Conservation (phyloP, 1,284 basidiomycete genomes). For the Trichosporon sp. region DNA sequence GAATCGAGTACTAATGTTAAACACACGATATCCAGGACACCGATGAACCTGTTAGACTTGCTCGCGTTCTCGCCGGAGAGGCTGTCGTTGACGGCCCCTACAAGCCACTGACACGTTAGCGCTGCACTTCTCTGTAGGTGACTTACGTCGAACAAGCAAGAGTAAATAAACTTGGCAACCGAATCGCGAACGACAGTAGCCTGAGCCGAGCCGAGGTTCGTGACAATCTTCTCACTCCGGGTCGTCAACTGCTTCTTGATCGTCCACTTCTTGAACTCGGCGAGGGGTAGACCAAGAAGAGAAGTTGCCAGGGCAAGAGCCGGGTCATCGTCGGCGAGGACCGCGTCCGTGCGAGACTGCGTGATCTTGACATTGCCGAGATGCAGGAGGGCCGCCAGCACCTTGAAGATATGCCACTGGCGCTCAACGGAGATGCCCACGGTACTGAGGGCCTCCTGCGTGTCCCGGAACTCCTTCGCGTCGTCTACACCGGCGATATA, state of each 20-base stretch:
- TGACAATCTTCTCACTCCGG: conserved; percentile 91
- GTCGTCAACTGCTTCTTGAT: conserved; percentile 96
- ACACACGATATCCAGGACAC: conserved; percentile 75
- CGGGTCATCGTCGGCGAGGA: conserved; percentile 78
- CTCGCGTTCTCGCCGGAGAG: conserved; percentile 84
- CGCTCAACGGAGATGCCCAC: conserved; percentile 96
- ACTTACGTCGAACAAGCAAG: conserved; percentile 75
- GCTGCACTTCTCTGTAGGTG: background rate
- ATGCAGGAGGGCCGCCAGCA: conserved; percentile 89
- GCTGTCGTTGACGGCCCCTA: conserved; percentile 93
- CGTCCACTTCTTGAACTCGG: conserved; percentile 99
- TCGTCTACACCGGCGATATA: conserved; percentile 91
- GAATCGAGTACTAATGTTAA: background rate
- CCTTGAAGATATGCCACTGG: conserved; percentile 96
- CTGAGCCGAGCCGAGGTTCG: conserved; percentile 76
- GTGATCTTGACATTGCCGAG: conserved; percentile 93
- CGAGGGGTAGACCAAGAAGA: conserved; percentile 81
- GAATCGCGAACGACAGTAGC: conserved; percentile 95
- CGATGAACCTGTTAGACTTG: conserved; percentile 94
- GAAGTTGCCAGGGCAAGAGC: conserved; percentile 75
- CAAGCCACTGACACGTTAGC: conserved; percentile 70
- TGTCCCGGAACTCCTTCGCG: conserved; percentile 86
- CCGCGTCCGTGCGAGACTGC: conserved; percentile 73
- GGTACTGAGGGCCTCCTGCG: conserved; percentile 89
- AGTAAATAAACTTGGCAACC: conserved; percentile 98